Percentiles rank a stretch among this genome's conserved stretches.
Conservation (phyloP, 352 stramenopile genomes). For the Chrysophaeum taylorii region DNA sequence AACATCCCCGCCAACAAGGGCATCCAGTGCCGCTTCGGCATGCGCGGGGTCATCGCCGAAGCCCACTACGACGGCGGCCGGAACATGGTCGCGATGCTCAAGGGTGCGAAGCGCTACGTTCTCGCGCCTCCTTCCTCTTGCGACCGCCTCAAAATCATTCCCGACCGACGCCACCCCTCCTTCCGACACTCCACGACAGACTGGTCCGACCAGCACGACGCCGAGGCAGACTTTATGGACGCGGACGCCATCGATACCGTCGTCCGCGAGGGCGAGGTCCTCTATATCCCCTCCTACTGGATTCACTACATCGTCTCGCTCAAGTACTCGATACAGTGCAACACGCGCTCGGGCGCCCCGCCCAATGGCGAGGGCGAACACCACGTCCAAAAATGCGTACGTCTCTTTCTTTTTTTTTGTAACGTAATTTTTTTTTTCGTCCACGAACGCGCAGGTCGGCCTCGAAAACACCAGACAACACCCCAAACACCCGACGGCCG, state of each 20-base stretch:
- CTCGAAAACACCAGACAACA: too few relatives aligned
- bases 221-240: constrained; percentile 10
- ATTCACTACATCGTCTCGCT: constrained; percentile 90
- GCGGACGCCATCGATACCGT: constrained; percentile 72
- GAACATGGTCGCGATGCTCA: constrained; percentile 82
- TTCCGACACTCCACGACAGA: constrained; percentile 54
- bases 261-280: constrained; percentile 75
- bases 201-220: constrained; percentile 23
- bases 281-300: constrained; percentile 87
- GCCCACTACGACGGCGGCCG: constrained; percentile 79
- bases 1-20: constrained; percentile 46
- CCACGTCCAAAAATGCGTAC: background rate
- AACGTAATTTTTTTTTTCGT: too few relatives aligned
- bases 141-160: constrained; percentile 51
- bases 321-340: constrained; percentile 85
- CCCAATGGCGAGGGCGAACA: background rate
- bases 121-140: constrained; percentile 74
- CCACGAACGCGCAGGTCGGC: too few relatives aligned
- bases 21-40: constrained; percentile 81
- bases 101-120: constrained; percentile 78
- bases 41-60: constrained; percentile 79
- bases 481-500: too few relatives aligned
- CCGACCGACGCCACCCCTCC: constrained; percentile 33
- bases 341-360: constrained; percentile 50
- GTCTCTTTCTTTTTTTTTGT: too few relatives aligned